These are phyloP conservation scores for Pilaira anomala DNA, from an alignment of 192 early-diverging fungal genomes.

Conservation along the genomic window DNA sequence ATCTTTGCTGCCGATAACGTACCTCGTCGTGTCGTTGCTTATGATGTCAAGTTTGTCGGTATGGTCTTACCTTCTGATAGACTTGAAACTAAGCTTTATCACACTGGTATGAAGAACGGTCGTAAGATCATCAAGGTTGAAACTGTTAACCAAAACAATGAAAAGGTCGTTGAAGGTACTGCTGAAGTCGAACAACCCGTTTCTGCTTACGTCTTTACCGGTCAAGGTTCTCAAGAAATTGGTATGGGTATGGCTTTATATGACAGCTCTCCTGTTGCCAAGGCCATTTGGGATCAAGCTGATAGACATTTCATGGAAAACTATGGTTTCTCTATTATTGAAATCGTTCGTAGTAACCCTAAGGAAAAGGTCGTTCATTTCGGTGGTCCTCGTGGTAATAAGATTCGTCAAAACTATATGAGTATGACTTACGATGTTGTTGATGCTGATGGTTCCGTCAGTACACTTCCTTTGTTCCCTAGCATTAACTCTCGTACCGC, in stretches of 20 bases:
- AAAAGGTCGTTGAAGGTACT: conserved; percentile 79
- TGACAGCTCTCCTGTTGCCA: conserved; percentile 73
- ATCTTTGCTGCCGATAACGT: conserved; percentile 92
- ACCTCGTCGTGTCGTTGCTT: conserved; percentile 82
- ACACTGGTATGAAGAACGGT: conserved; percentile 95
- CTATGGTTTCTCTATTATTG: conserved; percentile 86
- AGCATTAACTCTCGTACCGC: conserved; percentile 68
- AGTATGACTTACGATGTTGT: conserved; percentile 90
- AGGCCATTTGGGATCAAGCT: conserved; percentile 88
- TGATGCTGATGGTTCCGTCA: conserved; percentile 67
- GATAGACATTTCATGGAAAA: conserved; percentile 81
- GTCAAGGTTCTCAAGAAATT: conserved; percentile 93
- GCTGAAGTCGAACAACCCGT: conserved; percentile 93
- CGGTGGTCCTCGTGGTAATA: conserved; percentile 78
- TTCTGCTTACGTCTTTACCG: conserved; percentile 92
- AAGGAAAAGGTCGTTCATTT: conserved; percentile 81
- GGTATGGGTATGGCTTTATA: conserved; percentile 98
- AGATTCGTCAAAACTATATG: conserved; percentile 80
- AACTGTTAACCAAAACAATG: conserved; percentile 82
- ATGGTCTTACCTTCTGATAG: conserved; percentile 93
- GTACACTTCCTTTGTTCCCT: conserved; percentile 84
- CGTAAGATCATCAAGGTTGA: conserved; percentile 91
- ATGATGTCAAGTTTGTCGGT: conserved; percentile 83
- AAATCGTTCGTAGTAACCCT: conserved; percentile 89
- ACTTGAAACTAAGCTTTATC: conserved; percentile 85